Base-by-base conservation (phyloP, 164 flowering plant species). In the Stephania yunnanensis region DNA sequence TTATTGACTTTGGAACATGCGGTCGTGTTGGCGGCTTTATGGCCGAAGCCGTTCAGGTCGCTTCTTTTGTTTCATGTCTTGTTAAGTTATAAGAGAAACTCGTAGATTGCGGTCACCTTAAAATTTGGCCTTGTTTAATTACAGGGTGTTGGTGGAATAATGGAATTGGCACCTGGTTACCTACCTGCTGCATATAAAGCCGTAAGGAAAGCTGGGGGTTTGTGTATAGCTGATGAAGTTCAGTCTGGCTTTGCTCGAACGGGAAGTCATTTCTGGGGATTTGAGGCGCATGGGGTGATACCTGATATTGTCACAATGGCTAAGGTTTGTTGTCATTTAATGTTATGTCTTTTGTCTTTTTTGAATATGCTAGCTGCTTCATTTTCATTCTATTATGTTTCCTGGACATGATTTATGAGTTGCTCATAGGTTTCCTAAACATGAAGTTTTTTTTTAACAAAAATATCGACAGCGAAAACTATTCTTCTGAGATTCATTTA, bases 281-380 rank as follows among this genome's bases (percentile, higher is more conserved):
- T 95, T 74, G 96, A 95, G 83, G 48, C 67, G 73, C 99, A 95
- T 17, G 98, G 97, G 6, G 96, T 95, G 75, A 87, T 93, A 66
- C 99, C 99, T 69, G 99, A 95, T 81, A 95, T 95, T 10, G 99
- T 95, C 11, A 95, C 99, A 66, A 89, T 95, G 97, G 98, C 99
- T 68, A 95, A 95, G 97, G 98, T 91, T 46, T 53, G 17, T 71
- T 9, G 9, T 69, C 53, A 8, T 12, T 12, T 7, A 50, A 11
- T 50, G 15, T 50, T 7, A 25, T 25, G 55, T 15, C 55, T 50
- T 15, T 15, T 50, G 7, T 50, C n/a, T 58, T 58, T 1, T 15
- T 58, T 58, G 64, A 58, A 50, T 58, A 3, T 13, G 20, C 6
- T 58, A 5, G 64, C 64, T 58, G 7, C 20, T 12, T 58, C 20